Base-by-base conservation (phyloP, 192 early-diverging fungal species). In the Phlyctochytrium bullatum region DNA sequence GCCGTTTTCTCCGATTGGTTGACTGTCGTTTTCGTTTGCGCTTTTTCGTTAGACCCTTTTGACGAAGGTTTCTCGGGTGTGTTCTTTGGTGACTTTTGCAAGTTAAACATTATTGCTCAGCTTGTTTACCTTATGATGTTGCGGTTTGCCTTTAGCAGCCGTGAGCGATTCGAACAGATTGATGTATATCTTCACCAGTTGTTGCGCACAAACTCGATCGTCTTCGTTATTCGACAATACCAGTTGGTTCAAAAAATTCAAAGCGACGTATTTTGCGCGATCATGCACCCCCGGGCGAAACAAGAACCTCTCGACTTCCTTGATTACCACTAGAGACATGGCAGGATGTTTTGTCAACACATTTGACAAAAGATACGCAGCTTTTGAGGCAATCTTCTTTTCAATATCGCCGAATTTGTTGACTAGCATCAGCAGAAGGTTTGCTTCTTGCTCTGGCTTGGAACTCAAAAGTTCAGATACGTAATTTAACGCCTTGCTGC, bases 361-460 rank as follows among this genome's bases (percentile, higher is more conserved):
- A 69, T 90, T 83, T 27, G 54, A 53, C 28, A 98, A 75, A 62
- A 93, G 80, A 60, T 88, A 89, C 1, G 87, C 86, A 24, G 91
- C 81, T 71, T 94, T 95, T 47, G 92, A 90, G 0, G 94, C 90
- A 23, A 95, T 80, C 75, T 93, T 91, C 59, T 87, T 86, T 63
- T 94, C 92, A 25, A 82, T 79, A 76, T 98, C 97, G 68, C 97
- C 97, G 36, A 99, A 76, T 75, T 97, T 99, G 87, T 96, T 96
- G 53, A 95, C 87, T 29, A 99, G 86, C 34, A 99, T 71, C 36
- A 89, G 84, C 58, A 99, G 82, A 56, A 99, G 80, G 68, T 97
- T 97, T 54, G 93, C 90, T 76, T 99, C 97, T 75, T 97, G 93
- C 77, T 99, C 97, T 25, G 97, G 93, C 75, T 96, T 97, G 10